Base-by-base conservation (phyloP, 2,329 filamentous ascomycete genomes). In the Tolypocladium sp. region DNA sequence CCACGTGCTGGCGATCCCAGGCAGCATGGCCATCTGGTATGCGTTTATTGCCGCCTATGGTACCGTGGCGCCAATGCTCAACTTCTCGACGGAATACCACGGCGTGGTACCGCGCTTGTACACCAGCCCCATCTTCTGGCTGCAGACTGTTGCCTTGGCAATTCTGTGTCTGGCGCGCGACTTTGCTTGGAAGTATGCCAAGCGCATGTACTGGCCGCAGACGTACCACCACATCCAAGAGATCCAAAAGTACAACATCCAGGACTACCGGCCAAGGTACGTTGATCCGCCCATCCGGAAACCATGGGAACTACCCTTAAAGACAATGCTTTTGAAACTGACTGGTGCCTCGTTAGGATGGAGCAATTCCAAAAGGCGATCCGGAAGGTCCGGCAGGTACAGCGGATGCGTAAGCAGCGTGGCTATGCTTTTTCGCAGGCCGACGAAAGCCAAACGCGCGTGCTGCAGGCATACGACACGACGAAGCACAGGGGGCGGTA, bases 321-420 rank as follows among this genome's bases (percentile, higher is more conserved):
- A 17, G 10, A n/a, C 15, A 9, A 35, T 20, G 22, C 49, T n/a
- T 15, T 4, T 6, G 25, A 56, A 37, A 37, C 33, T 35, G 41
- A 27, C 38, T 42, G 49, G 49, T 33, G 6, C 37, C 27, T 38
- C 22, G 27, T 2, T 63, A 93, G 90, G 70, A 99, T 99, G 94
- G 94, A 99, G 71, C 94, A 99, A 76, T 99, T 99, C 81, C 94
- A 99, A 77, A 99, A 99, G 77, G 94, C 94, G 27, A 97, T 99
- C 70, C 89, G 94, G 69, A 99, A 99, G 77, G 94, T 99, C 57
- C 86, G 94, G 57, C 94, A 99, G 76, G 94, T 97, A 46, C 94
- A 97, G 77, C 90, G 94, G 64, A 99, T 97, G 94, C 91, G 94
- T 72, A 99, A 99, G 77, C 94, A 99, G 77, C 89, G 94, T 70